phyloP scores from a whole-genome alignment of 352 stramenopile species.

The Globisporangium orthogonon region DNA sequence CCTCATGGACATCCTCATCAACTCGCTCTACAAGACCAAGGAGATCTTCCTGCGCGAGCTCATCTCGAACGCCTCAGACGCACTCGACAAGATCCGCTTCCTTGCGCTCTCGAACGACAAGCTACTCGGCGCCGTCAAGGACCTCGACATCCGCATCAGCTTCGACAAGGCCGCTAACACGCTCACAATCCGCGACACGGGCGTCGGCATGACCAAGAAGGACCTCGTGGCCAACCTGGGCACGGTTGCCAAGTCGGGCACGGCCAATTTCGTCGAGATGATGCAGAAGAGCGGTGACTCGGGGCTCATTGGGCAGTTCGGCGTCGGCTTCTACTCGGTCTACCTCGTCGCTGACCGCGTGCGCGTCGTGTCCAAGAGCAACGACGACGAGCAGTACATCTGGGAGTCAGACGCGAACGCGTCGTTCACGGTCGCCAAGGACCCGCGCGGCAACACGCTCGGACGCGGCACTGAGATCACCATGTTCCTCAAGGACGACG shows the following conservation, averaged over 20 bases:
- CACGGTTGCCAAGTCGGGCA: conserved; percentile 99
- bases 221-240: conserved; percentile 99
- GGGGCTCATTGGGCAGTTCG: conserved; percentile 99
- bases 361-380: conserved; percentile 97
- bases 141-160: conserved; percentile 99
- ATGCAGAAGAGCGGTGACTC: conserved; percentile 61
- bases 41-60: conserved; percentile 98
- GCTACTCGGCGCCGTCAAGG: conserved; percentile 95
- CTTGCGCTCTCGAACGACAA: conserved; percentile 93
- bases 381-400: conserved; percentile 97
- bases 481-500: conserved; percentile 98
- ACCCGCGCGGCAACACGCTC: conserved; percentile 86
- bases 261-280: conserved; percentile 99
- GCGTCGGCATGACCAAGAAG: conserved; percentile 99
- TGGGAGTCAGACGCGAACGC: conserved; percentile 98
- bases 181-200: conserved; percentile 97
- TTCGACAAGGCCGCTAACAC: conserved; percentile 99
- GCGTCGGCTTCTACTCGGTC: conserved; percentile 99
- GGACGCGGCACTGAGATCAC: conserved; percentile 93
- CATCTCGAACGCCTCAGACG: conserved; percentile 96
- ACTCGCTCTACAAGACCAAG: conserved; percentile 99
- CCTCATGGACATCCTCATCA: conserved; percentile 50
- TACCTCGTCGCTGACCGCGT: conserved; percentile 99
- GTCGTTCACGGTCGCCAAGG: conserved; percentile 94
- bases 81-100: conserved; percentile 98